These are phyloP conservation scores for Arthroderma uncinatum DNA, from an alignment of 2,329 filamentous ascomycete genomes.

Conservation along the genomic window DNA sequence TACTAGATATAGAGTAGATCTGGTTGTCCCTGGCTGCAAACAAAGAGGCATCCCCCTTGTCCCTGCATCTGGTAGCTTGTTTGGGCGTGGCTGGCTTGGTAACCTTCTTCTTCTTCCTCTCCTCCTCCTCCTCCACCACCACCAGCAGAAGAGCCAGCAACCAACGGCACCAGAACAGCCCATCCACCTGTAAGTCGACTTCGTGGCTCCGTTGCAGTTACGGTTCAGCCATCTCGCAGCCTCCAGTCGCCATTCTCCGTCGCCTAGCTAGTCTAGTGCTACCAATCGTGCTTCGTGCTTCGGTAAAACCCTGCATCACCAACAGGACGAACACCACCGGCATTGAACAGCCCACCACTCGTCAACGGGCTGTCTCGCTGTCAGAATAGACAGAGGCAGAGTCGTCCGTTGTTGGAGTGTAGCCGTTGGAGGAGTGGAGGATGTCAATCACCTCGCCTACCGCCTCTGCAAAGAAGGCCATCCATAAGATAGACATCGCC, in stretches of 20 bases:
- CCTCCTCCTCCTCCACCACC: background rate
- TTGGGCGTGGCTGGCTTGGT: background rate
- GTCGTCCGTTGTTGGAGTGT: background rate
- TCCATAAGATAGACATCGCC: conserved; percentile 33
- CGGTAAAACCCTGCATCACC: background rate
- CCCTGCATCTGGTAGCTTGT: background rate
- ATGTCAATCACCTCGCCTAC: conserved; percentile 19
- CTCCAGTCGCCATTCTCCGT: too few relatives aligned
- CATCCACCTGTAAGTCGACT: too few relatives aligned
- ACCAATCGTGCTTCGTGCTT: too few relatives aligned
- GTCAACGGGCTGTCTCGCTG: background rate
- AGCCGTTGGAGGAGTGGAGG: background rate
- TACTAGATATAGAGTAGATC: background rate
- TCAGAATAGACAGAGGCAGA: background rate
- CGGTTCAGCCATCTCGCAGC: too few relatives aligned
- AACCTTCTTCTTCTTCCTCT: background rate
- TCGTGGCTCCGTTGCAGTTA: too few relatives aligned
- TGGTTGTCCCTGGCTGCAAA: background rate
- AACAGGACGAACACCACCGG: background rate
- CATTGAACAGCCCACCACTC: too few relatives aligned
- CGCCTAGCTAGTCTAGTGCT: too few relatives aligned
- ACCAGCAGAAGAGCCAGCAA: background rate
- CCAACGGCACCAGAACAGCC: background rate
- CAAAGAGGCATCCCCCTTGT: background rate
- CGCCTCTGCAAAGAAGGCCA: conserved; percentile 28